Evolutionary conservation across 768 basidiomycete genomes (phyloP).

Genomic region (Podaxis sp.): DNA sequence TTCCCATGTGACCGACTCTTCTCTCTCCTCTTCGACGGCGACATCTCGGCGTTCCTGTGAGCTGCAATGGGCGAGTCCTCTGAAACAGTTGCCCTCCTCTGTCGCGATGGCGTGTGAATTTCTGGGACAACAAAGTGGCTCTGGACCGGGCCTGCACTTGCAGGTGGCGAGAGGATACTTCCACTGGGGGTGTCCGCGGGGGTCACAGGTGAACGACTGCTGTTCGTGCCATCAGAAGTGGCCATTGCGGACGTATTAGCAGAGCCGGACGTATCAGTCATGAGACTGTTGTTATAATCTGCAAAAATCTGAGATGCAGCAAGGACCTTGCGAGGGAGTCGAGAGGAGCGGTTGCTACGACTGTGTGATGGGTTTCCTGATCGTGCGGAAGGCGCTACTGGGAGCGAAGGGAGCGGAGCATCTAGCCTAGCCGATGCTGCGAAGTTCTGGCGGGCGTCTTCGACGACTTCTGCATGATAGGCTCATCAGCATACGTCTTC

Average conservation of each 20-base stretch:
- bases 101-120: conserved; percentile 43
- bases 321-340: conserved; percentile 61
- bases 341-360: conserved; percentile 45
- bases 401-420: conserved; percentile 59
- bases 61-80: conserved; percentile 55
- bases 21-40: conserved; percentile 70
- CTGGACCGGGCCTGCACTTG: conserved; percentile 12
- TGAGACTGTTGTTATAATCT: conserved; percentile 40
- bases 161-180: conserved; percentile 13
- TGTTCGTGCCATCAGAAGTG: conserved; percentile 24
- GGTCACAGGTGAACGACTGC: conserved; percentile 19
- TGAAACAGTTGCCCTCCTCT: conserved; percentile 66
- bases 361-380: conserved; percentile 45
- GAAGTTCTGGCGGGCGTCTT: conserved; percentile 78
- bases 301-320: conserved; percentile 73
- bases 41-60: conserved; percentile 39
- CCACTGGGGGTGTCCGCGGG: conserved; percentile 6
- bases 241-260: conserved; percentile 26
- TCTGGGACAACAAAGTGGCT: conserved; percentile 33
- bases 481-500: not conserved
- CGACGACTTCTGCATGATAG: conserved; percentile 65
- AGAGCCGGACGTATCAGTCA: conserved; percentile 29
- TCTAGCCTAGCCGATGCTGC: conserved; percentile 49
- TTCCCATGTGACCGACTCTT: conserved; percentile 58
- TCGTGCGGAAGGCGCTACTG: conserved; percentile 46